Conservation (phyloP, 179 eudicot species). For the Spergularia azorica region DNA sequence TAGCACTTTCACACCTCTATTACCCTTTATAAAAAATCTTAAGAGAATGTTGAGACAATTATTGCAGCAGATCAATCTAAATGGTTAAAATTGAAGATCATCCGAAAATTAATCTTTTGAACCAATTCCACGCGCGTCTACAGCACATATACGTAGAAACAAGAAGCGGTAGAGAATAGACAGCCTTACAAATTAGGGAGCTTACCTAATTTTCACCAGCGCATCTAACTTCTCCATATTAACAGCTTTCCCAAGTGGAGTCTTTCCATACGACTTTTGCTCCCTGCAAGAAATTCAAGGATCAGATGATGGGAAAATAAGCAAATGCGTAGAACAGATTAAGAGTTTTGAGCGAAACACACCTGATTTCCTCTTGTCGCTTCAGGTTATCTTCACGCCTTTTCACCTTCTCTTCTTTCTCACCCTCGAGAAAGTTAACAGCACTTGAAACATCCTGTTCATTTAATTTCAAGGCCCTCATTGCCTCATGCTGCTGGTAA, state of each 20-base stretch:
- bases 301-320: conserved; percentile 9
- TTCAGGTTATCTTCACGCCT: conserved; percentile 59
- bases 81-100: neutral
- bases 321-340: neutral
- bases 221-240: conserved; percentile 58
- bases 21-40: neutral
- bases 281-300: conserved; percentile 54
- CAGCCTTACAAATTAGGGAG: neutral
- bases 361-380: conserved; percentile 66
- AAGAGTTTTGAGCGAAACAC: conserved; percentile 12
- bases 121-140: neutral
- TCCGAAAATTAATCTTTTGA: neutral
- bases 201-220: conserved; percentile 70
- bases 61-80: neutral
- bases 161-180: neutral
- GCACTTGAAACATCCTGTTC: conserved; percentile 72
- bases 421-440: conserved; percentile 72
- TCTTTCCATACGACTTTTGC: conserved; percentile 74
- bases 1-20: neutral
- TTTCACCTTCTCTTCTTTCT: conserved; percentile 52
- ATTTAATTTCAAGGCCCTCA: conserved; percentile 80
- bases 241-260: conserved; percentile 75
- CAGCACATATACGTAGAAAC: neutral
- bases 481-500: conserved; percentile 67
- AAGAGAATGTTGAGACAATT: neutral